Percentiles rank a stretch among this genome's conserved stretches.
phyloP scores from a whole-genome alignment of 2,329 filamentous ascomycete species.

The Mycogone perniciosa region DNA sequence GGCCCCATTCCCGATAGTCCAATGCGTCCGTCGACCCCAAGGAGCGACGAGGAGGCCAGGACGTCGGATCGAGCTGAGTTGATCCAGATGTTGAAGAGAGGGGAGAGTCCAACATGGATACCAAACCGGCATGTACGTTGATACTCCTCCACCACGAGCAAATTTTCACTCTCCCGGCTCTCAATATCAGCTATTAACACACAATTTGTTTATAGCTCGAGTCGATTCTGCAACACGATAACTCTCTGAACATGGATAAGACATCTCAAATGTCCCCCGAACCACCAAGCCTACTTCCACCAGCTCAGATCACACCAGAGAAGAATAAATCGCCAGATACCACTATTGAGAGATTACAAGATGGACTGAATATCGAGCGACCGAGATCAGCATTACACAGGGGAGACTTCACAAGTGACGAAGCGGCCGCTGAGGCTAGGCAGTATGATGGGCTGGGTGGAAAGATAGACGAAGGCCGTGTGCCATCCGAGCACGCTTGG shows the following conservation, averaged over 20 bases:
- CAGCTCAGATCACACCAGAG: slow-evolving; percentile 44
- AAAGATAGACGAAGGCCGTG: slow-evolving; percentile 15
- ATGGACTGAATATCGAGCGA: slow-evolving; percentile 65
- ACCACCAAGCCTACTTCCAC: slow-evolving; percentile 37
- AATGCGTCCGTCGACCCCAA: slow-evolving; percentile 18
- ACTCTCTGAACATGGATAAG: slow-evolving; percentile 13
- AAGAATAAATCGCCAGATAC: slow-evolving; percentile 26
- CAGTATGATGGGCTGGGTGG: slow-evolving; percentile 1
- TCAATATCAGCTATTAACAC: not conserved
- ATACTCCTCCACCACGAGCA: not conserved
- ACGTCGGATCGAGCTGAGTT: slow-evolving; percentile 65
- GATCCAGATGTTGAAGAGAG: slow-evolving; percentile 77
- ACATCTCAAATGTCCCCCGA: slow-evolving; percentile 28
- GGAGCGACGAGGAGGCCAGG: slow-evolving; percentile 22
- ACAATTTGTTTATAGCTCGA: slow-evolving; percentile 29
- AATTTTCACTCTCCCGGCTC: not conserved
- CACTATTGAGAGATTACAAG: slow-evolving; percentile 38
- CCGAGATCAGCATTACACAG: slow-evolving; percentile 71
- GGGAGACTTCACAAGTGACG: slow-evolving; percentile 54
- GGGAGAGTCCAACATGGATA: slow-evolving; percentile 69
- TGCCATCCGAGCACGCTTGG: slow-evolving; percentile 34
- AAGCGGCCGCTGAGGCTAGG: slow-evolving; percentile 15
- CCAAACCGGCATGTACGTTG: slow-evolving; percentile 53
- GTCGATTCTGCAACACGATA: slow-evolving; percentile 26
- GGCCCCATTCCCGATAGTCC: slow-evolving; percentile 45